Evolutionary conservation across 139 green algal genomes (phyloP), one percentile per base, ranked within the genome.

Genomic region (Pseudopediastrum boryanum): DNA sequence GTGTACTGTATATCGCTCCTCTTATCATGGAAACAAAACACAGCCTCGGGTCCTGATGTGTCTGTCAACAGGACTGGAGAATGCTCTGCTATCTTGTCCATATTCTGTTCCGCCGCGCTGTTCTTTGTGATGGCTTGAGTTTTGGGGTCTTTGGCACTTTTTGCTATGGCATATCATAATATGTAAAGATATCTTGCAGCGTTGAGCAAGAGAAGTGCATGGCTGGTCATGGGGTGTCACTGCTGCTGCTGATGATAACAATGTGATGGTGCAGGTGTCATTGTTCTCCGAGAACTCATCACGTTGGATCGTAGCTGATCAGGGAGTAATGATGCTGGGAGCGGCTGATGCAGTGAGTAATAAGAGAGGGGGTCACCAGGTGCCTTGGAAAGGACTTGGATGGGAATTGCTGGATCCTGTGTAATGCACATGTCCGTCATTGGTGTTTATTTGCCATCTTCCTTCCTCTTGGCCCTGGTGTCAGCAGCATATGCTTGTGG

Each of bases 261-360:
- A 54, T 33, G 2, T 36, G 12, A 29, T 1, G 64, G 1, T 46
- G 52, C 81, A 89, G 82, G 89, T 97, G 31, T 84, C 80, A 0
- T 80, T 98, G 2, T 98, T 98, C 85, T 84, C 85, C 33, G 94
- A 98, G 78, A 96, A 94, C 77, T 88, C 76, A 13, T 54, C 79
- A 25, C 83, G 93, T 8, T 98, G 94, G 94, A 80, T 98, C 35
- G 79, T 98, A 27, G 93, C 93, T 1, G 94, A 98, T 78, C 94
- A 98, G 79, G 92, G 73, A 4, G 67, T 96, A 38, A 90, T 94
- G 82, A 75, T 84, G 64, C 79, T 68, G n/a, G 92, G 89, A 3
- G 90, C 84, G 0, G 85, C 85, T 2, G 88, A 92, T 69, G 92
- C 88, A 59, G 92, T 93, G 63, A 43, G 85, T 1, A 27, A 21